These are phyloP conservation scores for Cordyceps tenuipes DNA, from an alignment of 2,329 filamentous ascomycete genomes.

Conservation along the genomic window DNA sequence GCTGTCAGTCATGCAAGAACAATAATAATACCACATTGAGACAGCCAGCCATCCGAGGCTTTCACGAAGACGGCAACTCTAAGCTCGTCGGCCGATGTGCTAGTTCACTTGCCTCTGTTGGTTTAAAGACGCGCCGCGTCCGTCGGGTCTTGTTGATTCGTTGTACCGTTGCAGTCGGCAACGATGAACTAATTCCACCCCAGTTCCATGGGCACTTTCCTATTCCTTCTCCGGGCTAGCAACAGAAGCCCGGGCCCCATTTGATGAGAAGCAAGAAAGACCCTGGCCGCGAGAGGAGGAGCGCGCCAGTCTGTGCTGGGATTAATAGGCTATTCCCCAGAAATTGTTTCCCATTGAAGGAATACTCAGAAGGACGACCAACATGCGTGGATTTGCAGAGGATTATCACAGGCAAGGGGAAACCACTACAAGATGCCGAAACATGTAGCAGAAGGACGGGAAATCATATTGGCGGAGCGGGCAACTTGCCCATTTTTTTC, in stretches of 20 bases:
- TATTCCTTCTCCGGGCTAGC: not conserved
- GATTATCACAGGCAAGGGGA: no score
- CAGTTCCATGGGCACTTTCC: not conserved
- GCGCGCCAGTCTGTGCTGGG: not conserved
- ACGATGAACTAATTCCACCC: not conserved
- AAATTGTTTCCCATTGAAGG: not conserved
- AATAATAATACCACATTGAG: no score
- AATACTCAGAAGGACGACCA: not conserved
- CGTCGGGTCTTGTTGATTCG: not conserved
- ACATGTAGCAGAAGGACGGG: not conserved
- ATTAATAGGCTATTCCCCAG: constrained; percentile 3
- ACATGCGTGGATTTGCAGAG: constrained; percentile 2
- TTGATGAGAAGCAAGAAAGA: not conserved
- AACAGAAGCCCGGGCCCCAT: not conserved
- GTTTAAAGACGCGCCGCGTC: constrained; percentile 3
- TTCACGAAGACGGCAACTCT: not conserved
- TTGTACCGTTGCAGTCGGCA: no score
- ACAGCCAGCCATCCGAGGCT: not conserved
- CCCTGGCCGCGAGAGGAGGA: not conserved
- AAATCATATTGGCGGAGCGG: not conserved
- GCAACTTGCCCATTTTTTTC: no score
- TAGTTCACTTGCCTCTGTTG: not conserved
- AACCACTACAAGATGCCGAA: not conserved
- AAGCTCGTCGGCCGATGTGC: not conserved
- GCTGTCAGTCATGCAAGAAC: no score